Conservation (phyloP, 441 rosid species). For the Viola pubescens region DNA sequence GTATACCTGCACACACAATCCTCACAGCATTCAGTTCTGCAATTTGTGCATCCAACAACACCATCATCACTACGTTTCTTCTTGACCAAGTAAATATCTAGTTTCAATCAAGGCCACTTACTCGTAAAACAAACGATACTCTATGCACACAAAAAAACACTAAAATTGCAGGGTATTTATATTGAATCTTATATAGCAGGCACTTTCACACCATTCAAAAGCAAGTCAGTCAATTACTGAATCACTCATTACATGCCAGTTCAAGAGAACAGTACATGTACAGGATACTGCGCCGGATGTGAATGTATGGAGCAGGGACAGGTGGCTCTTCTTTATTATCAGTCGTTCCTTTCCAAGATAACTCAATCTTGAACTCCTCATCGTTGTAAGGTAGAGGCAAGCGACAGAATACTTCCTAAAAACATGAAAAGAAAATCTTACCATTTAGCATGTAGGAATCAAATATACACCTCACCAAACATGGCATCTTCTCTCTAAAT, state of each 20-base stretch:
- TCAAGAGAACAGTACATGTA: constrained; percentile 7
- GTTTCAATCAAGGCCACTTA: constrained; percentile 36
- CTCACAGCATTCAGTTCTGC: constrained; percentile 64
- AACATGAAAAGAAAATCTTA: constrained; percentile 18
- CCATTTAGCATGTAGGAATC: too few species aligned
- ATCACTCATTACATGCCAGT: not conserved
- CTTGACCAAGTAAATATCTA: constrained; percentile 82
- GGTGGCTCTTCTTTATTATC: constrained; percentile 67
- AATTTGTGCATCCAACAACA: constrained; percentile 78
- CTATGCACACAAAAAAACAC: too few species aligned
- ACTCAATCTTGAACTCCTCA: constrained; percentile 84
- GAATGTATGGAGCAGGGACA: constrained; percentile 44
- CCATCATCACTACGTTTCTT: constrained; percentile 64
- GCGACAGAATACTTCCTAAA: constrained; percentile 65
- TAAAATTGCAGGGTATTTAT: too few species aligned
- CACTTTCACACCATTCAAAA: not conserved
- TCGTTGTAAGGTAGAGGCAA: constrained; percentile 76
- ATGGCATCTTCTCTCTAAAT: too few species aligned
- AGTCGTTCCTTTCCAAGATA: constrained; percentile 44
- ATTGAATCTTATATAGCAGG: not conserved
- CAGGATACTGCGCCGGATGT: constrained; percentile 96
- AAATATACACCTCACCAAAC: too few species aligned
- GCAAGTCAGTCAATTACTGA: constrained; percentile 1
- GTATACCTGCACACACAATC: constrained; percentile 86
- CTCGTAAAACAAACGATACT: not conserved